phyloP scores from a whole-genome alignment of 768 basidiomycete genomes.

The Boletus eberwhitei region DNA sequence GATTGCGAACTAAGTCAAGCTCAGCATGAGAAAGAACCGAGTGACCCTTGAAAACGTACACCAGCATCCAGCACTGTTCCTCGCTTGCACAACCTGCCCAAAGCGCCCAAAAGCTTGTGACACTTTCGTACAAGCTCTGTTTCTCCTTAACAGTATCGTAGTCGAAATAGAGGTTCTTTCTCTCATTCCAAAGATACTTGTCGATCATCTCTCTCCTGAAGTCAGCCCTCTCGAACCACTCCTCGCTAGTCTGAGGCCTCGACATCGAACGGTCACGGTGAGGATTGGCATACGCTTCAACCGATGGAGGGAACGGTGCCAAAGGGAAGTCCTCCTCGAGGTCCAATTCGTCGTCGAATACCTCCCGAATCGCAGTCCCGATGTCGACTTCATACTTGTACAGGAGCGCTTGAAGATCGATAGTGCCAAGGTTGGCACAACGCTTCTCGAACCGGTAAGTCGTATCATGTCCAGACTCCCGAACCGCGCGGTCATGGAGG shows the following conservation, averaged over 20 bases:
- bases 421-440: conserved; percentile 94
- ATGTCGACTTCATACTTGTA: conserved; percentile 99
- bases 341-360: conserved; percentile 90
- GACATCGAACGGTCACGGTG: conserved; percentile 55
- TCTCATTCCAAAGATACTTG: conserved; percentile 95
- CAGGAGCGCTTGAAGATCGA: conserved; percentile 91
- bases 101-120: conserved; percentile 93
- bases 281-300: conserved; percentile 64
- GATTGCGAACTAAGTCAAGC: conserved; percentile 61
- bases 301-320: conserved; percentile 85
- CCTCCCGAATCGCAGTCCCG: conserved; percentile 93
- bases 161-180: conserved; percentile 90
- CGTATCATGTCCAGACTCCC: conserved; percentile 95
- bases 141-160: conserved; percentile 90
- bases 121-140: conserved; percentile 93
- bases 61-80: conserved; percentile 88
- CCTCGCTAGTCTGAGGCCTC: conserved; percentile 69
- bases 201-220: conserved; percentile 84
- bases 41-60: conserved; percentile 52
- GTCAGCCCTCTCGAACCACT: conserved; percentile 92
- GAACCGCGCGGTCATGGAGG: conserved; percentile 92
- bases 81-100: conserved; percentile 99
- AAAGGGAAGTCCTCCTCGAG: conserved; percentile 90
- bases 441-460: conserved; percentile 97
- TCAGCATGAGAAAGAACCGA: conserved; percentile 15